phyloP scores from a whole-genome alignment of 2,329 filamentous ascomycete species.

The Penicillium sp. region DNA sequence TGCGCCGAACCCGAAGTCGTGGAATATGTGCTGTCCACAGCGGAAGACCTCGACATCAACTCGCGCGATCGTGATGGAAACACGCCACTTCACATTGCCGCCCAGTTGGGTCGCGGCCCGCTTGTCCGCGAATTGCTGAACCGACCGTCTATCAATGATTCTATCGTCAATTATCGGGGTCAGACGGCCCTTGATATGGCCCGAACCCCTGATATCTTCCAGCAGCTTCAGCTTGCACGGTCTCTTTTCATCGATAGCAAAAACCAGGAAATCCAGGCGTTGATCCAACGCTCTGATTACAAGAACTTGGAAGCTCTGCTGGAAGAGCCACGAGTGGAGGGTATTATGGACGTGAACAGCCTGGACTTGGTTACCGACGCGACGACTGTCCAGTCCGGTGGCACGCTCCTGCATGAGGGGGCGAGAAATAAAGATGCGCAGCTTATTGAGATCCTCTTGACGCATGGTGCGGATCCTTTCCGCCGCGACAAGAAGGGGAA shows the following conservation, averaged over 20 bases:
- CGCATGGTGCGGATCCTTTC: conserved; percentile 95
- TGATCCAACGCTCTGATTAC: conserved; percentile 71
- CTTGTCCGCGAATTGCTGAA: conserved; percentile 82
- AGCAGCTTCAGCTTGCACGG: conserved; percentile 83
- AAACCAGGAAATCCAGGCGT: conserved; percentile 74
- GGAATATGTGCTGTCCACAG: conserved; percentile 81
- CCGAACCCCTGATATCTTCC: conserved; percentile 90
- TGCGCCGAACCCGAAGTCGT: conserved; percentile 90
- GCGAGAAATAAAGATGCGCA: conserved; percentile 81
- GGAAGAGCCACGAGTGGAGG: conserved; percentile 80
- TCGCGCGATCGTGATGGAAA: conserved; percentile 90
- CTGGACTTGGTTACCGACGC: conserved; percentile 82
- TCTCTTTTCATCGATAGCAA: conserved; percentile 87
- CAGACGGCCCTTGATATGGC: conserved; percentile 85
- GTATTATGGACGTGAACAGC: conserved; percentile 85
- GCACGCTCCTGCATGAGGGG: conserved; percentile 88
- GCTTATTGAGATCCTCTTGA: conserved; percentile 81
- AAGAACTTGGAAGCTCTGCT: conserved; percentile 72
- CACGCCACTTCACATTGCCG: conserved; percentile 84
- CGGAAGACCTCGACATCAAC: conserved; percentile 76
- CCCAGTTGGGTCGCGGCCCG: conserved; percentile 71
- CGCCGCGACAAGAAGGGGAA: conserved; percentile 92
- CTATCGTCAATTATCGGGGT: conserved; percentile 76
- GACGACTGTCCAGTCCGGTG: conserved; percentile 73
- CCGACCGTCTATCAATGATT: conserved; percentile 80